phyloP scores from a whole-genome alignment of 768 basidiomycete species.

The Pisolithus marmoratus region DNA sequence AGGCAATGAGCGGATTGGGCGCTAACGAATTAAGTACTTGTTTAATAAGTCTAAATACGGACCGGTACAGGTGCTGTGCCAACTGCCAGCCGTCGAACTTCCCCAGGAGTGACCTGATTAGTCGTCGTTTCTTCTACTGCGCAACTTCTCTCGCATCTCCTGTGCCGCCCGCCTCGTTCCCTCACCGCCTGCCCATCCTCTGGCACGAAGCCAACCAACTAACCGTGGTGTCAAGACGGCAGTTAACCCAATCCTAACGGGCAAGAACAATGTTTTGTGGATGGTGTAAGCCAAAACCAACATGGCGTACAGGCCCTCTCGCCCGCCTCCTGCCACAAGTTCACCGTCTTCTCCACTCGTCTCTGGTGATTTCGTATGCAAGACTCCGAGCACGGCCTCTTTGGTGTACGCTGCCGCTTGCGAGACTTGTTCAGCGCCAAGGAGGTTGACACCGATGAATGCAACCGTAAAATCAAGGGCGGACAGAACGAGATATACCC shows the following conservation, averaged over 20 bases:
- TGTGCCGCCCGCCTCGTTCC: slow-evolving; percentile 60
- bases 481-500: slow-evolving; percentile 74
- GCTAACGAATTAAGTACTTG: no score
- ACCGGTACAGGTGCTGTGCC: no score
- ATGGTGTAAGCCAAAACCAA: slow-evolving; percentile 88
- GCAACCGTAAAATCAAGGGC: slow-evolving; percentile 79
- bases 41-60: no score
- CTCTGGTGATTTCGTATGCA: slow-evolving; percentile 53
- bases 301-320: slow-evolving; percentile 87
- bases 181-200: slow-evolving; percentile 79
- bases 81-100: no score
- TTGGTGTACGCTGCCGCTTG: slow-evolving; percentile 57
- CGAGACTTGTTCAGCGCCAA: slow-evolving; percentile 89
- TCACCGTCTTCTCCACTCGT: slow-evolving; percentile 62
- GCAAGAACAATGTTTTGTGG: slow-evolving; percentile 92
- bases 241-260: slow-evolving; percentile 84
- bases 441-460: slow-evolving; percentile 76
- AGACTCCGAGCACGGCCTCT: slow-evolving; percentile 35
- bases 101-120: slow-evolving; percentile 4
- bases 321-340: slow-evolving; percentile 34
- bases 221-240: slow-evolving; percentile 79
- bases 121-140: slow-evolving; percentile 17
- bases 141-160: slow-evolving; percentile 34
- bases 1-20: no score
- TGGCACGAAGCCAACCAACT: slow-evolving; percentile 75